These are phyloP conservation scores for Acanthamoeba lenticulata DNA, from an alignment of 208 protist species.

Conservation along the genomic window DNA sequence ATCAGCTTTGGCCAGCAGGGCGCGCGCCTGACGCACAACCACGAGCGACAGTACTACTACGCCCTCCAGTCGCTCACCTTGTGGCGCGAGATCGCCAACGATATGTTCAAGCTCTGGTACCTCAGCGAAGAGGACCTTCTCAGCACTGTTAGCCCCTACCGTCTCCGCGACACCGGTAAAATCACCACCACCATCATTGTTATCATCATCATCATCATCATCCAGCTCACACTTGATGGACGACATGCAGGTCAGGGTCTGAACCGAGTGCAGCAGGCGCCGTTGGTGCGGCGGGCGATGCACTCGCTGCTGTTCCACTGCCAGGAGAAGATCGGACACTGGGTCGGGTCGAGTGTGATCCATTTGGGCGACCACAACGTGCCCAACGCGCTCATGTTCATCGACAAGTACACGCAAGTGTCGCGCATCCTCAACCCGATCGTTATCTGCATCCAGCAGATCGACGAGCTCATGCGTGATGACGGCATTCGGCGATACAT, in stretches of 20 bases:
- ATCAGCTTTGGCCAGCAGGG: conserved; percentile 82
- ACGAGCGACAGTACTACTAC: conserved; percentile 95
- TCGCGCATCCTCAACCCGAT: conserved; percentile 94
- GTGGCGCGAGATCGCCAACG: conserved; percentile 94
- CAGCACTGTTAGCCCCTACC: conserved; percentile 74
- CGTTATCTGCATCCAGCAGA: conserved; percentile 88
- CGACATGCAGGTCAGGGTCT: conserved; percentile 94
- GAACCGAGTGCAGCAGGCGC: conserved; percentile 93
- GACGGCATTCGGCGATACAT: conserved; percentile 81
- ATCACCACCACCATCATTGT: not conserved
- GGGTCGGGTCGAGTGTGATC: conserved; percentile 96
- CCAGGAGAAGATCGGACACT: conserved; percentile 89
- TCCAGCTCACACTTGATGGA: too few relatives aligned
- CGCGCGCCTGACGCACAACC: conserved; percentile 93
- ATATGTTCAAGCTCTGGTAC: conserved; percentile 95
- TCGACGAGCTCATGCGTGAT: conserved; percentile 91
- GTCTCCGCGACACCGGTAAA: conserved; percentile 69
- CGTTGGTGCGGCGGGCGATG: conserved; percentile 91
- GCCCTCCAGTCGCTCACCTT: conserved; percentile 95
- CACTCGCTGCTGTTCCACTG: conserved; percentile 87
- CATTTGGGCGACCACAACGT: conserved; percentile 97
- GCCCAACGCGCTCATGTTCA: conserved; percentile 97
- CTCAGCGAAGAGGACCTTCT: conserved; percentile 95
- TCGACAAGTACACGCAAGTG: conserved; percentile 97
- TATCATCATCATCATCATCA: not conserved